Base-by-base conservation (phyloP, 805 yeast species). In the Metschnikowia rubicola region DNA sequence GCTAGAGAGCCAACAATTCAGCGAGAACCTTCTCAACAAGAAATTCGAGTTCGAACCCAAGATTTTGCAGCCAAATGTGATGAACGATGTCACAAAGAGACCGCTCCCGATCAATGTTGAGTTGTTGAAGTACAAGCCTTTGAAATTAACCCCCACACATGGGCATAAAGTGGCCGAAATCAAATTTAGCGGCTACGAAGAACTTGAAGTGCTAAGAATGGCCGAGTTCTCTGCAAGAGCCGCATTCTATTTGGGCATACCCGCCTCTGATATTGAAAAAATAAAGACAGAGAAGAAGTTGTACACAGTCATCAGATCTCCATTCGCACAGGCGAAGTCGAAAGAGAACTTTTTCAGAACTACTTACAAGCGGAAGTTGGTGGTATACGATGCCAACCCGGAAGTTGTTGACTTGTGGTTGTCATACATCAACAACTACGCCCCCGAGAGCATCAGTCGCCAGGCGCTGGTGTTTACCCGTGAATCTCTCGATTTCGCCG, bases 241-340 rank as follows among this genome's bases (percentile, higher is more conserved):
- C 0, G 98, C 96, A 0, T 94, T 79, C 64, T 94, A 87, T 67
- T 71, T 94, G 57, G 92, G 95, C 8, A 83, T 94, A 55, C 97
- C 98, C 13, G 81, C 86, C 31, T 78, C 83, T 11, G 91, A 90
- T 2, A 84, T 92, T 15, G 75, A 87, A 83, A 41, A 65, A 80
- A 53, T 85, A 81, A 53, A 71, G 51, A 82, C 86, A 3, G 85
- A 81, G 62, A 80, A 83, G 58, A 87, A 92, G 66, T 79, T 90
- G 57, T 92, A 96, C 88, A 94, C 99, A 0, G 96, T 94, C 37
- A 90, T 86, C 60, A 80, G 84, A 64, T 83, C 96, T 3, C 97
- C 97, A 1, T 94, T 94, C 65, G 96, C 87, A 17, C 94, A 88
- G 62, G 96, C 97, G 43, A 91, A 90, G 65, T 78, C 94, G 9